phyloP scores from a whole-genome alignment of 176 grass and related monocot genomes.

The Musa acuminata region DNA sequence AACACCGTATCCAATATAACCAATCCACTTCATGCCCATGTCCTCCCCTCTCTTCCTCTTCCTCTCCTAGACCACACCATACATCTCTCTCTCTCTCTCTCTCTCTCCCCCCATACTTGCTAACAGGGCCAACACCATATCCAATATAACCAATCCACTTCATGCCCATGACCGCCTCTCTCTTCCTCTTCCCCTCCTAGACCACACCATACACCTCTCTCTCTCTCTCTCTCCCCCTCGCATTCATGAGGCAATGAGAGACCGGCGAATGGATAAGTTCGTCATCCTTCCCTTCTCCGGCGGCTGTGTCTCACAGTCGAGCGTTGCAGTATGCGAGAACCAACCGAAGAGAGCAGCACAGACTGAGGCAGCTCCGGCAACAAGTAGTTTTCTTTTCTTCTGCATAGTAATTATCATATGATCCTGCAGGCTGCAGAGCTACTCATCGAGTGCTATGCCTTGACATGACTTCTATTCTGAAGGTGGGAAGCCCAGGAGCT shows the following conservation, averaged over 20 bases:
- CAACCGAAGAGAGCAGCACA: constrained; percentile 41
- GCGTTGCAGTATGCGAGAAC: constrained; percentile 43
- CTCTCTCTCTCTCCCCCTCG: not conserved
- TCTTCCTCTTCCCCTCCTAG: not conserved
- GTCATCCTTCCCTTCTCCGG: constrained; percentile 68
- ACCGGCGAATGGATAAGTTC: constrained; percentile 38
- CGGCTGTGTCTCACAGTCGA: constrained; percentile 76
- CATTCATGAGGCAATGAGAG: constrained; percentile 47
- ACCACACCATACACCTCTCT: not conserved
- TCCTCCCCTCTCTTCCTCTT: constrained; percentile 1
- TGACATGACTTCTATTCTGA: not conserved
- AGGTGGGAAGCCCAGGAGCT: constrained; percentile 11
- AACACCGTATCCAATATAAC: constrained; percentile 19
- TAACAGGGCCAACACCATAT: constrained; percentile 25
- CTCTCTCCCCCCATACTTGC: constrained; percentile 30
- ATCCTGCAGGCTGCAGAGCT: not conserved
- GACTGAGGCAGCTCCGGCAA: constrained; percentile 12
- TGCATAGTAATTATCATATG: not conserved
- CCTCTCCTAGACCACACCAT: not conserved
- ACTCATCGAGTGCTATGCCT: not conserved
- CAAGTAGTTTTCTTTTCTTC: not conserved
- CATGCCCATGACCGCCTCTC: constrained; percentile 5
- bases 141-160: constrained; percentile 24
- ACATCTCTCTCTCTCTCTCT: too few species aligned
- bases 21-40: constrained; percentile 19